Evolutionary conservation across 164 flowering plant genomes (phyloP).

Genomic region (Piper longum): DNA sequence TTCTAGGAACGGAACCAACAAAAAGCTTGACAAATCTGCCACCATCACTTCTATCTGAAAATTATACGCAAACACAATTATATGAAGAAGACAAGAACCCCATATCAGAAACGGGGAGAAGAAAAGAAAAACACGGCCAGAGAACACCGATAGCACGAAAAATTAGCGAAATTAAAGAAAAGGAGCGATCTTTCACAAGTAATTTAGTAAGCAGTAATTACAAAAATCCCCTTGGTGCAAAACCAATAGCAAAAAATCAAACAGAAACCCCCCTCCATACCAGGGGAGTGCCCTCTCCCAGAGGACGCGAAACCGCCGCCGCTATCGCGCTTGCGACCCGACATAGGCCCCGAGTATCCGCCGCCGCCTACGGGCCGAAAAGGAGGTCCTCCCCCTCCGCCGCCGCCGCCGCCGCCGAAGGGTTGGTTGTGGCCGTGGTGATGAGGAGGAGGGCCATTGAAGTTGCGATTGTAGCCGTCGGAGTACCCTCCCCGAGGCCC

Average conservation of each 20-base stretch:
- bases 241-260: too few relatives aligned
- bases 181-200: too few relatives aligned
- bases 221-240: too few relatives aligned
- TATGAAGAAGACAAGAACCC: not conserved
- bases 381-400: not conserved
- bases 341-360: not conserved
- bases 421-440: not conserved
- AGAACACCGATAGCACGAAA: too few relatives aligned
- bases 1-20: slow-evolving; percentile 92
- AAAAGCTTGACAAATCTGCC: slow-evolving; percentile 72
- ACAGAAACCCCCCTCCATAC: not conserved
- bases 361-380: slow-evolving; percentile 1
- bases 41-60: slow-evolving; percentile 47
- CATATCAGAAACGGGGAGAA: too few relatives aligned
- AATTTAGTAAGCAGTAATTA: too few relatives aligned
- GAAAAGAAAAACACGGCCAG: too few relatives aligned
- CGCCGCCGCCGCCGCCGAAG: not conserved
- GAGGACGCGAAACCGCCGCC: slow-evolving; percentile 1
- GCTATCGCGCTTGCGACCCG: slow-evolving; percentile 1
- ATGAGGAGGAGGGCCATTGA: not conserved
- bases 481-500: not conserved
- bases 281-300: slow-evolving; percentile 2
- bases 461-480: slow-evolving; percentile 1
- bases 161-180: too few relatives aligned
- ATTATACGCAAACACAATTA: not conserved